Evolutionary conservation across 805 yeast species (phyloP), one percentile per base, ranked within the genome.

Genomic region (Clavispora fructus): DNA sequence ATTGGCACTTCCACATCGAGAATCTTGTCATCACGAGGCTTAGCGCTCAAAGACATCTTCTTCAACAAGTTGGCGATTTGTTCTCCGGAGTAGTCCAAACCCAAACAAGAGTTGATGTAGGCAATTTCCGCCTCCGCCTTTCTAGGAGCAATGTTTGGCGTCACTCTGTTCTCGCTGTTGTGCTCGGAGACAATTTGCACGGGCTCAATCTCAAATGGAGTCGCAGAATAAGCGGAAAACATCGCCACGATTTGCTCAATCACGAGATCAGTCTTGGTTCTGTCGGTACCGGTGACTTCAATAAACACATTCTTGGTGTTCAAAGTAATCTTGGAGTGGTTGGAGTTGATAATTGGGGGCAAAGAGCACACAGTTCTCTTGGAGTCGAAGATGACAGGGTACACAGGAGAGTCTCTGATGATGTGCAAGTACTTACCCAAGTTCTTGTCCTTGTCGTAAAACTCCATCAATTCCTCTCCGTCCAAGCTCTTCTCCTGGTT

Each of bases 321-420:
- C 53, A 90, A 68, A 16, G 94, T 75, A 59, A 94, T 88, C 72
- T 95, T 95, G 43, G 96, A 84, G 63, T 78, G 87, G 61, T 94
- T 85, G 33, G 96, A 85, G 73, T 94, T 94, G 73, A 94, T 95
- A 62, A 94, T 85, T 53, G 99, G 99, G 43, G 99, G 99, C 74
- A 94, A 69, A 7, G 98, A 91, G 59, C 95, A 84, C 44, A 94
- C 94, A 8, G 78, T 76, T 59, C 83, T 78, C 37, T 81, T 74
- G 47, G 83, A 67, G 68, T 94, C 99, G 58, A 83, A 76, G 58
- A 92, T 87, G 32, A 91, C 89, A 25, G 99, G 99, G 67, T 79
- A 88, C 42, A 86, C 94, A 25, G 95, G 95, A 29, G 90, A 83
- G 65, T 87, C 87, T 61, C 80, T 83, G 64, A 94, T 88, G 58